Percentiles rank a stretch among this genome's conserved stretches.
phyloP scores from a whole-genome alignment of 345 rosid species.

The Moricandia arvensis region DNA sequence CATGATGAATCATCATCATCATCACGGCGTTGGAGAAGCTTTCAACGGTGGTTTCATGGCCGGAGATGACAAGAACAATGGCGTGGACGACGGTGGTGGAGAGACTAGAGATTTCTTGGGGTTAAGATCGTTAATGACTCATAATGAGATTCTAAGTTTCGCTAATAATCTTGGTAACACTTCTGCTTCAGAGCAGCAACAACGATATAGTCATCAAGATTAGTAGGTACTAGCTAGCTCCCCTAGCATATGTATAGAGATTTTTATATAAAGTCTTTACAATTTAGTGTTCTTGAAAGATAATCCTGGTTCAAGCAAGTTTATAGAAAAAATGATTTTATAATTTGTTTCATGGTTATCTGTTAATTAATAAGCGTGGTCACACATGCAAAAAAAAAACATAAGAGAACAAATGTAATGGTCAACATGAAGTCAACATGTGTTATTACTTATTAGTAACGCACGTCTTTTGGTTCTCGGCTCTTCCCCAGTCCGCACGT shows the following conservation, averaged over 20 bases:
- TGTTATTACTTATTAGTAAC: background rate
- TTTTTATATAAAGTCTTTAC: slow-evolving; percentile 5
- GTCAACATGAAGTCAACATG: slow-evolving; percentile 1
- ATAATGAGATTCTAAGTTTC: slow-evolving; percentile 61
- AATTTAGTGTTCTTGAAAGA: background rate
- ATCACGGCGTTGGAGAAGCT: slow-evolving; percentile 46
- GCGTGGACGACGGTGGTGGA: slow-evolving; percentile 37
- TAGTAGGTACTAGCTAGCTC: background rate
- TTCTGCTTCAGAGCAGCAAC: slow-evolving; percentile 25
- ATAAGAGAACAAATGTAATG: background rate
- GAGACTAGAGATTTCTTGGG: slow-evolving; percentile 92
- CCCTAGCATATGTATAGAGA: slow-evolving; percentile 26
- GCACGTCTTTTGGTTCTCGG: too few species aligned
- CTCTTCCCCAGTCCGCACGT: background rate
- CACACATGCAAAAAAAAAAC: background rate
- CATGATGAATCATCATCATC: slow-evolving; percentile 28
- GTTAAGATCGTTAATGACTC: slow-evolving; percentile 58
- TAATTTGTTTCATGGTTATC: background rate
- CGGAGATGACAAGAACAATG: slow-evolving; percentile 17
- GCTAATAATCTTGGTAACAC: slow-evolving; percentile 53
- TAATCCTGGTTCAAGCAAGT: background rate
- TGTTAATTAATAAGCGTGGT: background rate
- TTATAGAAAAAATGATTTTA: background rate
- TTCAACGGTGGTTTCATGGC: slow-evolving; percentile 27
- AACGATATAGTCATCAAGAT: slow-evolving; percentile 27